Conservation (phyloP, 192 early-diverging fungal genomes). For the Geranomyces michiganensis region DNA sequence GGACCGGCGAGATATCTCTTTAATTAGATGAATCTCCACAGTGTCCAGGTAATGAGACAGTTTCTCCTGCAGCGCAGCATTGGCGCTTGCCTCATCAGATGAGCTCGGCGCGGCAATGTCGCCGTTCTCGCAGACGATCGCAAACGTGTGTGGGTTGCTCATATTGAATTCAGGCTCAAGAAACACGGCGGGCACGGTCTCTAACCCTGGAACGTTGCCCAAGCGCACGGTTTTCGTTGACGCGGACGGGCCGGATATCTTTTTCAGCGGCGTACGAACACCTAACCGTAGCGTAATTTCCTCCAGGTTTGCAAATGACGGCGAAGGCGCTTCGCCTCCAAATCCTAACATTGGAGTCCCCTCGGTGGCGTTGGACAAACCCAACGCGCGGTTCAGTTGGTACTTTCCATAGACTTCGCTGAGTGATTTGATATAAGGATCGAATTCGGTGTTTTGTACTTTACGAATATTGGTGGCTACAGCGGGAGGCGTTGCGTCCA, state of each 20-base stretch:
- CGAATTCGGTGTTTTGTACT: constrained; percentile 80
- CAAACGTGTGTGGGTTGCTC: constrained; percentile 88
- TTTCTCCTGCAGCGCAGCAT: constrained; percentile 82
- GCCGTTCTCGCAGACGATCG: constrained; percentile 75
- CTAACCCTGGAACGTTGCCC: constrained; percentile 71
- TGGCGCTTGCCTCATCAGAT: constrained; percentile 58
- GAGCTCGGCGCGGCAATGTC: constrained; percentile 56
- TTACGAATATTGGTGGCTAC: constrained; percentile 65
- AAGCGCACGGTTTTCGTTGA: constrained; percentile 52
- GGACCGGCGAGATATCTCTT: constrained; percentile 93
- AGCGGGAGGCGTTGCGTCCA: constrained; percentile 55
- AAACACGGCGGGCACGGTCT: constrained; percentile 86
- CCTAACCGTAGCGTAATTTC: constrained; percentile 29
- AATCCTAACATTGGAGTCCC: constrained; percentile 51
- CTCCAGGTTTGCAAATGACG: constrained; percentile 32
- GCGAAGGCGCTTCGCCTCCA: constrained; percentile 21
- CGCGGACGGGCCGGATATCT: constrained; percentile 28
- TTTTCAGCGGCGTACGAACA: not conserved
- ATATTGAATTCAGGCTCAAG: constrained; percentile 84
- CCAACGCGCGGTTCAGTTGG: constrained; percentile 65
- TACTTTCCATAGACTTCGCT: constrained; percentile 81
- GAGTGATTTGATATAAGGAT: constrained; percentile 75
- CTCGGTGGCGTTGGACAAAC: constrained; percentile 54
- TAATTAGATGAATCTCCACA: constrained; percentile 90
- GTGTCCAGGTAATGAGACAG: constrained; percentile 89